Conservation (phyloP, 306 rosid species). For the Sophora flavescens region DNA sequence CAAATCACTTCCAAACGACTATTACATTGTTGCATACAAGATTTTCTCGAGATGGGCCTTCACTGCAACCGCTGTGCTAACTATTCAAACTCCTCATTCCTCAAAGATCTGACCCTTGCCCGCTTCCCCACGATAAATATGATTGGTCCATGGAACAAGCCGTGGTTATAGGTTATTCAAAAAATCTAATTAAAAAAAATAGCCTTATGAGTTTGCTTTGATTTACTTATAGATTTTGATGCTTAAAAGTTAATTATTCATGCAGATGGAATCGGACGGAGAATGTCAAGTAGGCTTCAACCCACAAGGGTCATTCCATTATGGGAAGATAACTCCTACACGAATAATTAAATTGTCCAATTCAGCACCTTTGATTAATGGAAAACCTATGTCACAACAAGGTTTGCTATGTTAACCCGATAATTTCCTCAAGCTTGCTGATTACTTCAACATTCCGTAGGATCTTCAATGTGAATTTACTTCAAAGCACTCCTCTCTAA, state of each 20-base stretch:
- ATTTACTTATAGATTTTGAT: conserved; percentile 32
- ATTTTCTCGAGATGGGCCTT: conserved; percentile 66
- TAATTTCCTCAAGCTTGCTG: conserved; percentile 98
- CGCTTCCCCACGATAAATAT: conserved; percentile 63
- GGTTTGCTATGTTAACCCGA: conserved; percentile 81
- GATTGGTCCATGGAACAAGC: conserved; percentile 95
- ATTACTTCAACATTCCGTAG: conserved; percentile 95
- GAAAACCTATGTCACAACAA: conserved; percentile 82
- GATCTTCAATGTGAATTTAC: conserved; percentile 61
- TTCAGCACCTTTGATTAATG: conserved; percentile 81
- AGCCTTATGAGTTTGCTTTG: conserved; percentile 5
- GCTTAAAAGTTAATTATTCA: conserved; percentile 31
- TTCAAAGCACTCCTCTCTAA: conserved; percentile 70
- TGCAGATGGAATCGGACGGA: conserved; percentile 97
- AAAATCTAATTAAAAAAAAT: background rate
- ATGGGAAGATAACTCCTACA: conserved; percentile 74
- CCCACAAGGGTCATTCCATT: conserved; percentile 98
- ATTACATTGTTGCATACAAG: conserved; percentile 88
- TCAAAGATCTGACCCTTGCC: conserved; percentile 77
- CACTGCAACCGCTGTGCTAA: conserved; percentile 69
- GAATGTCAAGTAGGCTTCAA: conserved; percentile 96
- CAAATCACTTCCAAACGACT: conserved; percentile 85
- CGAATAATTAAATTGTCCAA: conserved; percentile 72
- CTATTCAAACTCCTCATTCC: conserved; percentile 74
- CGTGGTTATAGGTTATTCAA: conserved; percentile 70